phyloP scores from a whole-genome alignment of 371 early-diverging fungal genomes.

The Lichtheimia hyalospora region DNA sequence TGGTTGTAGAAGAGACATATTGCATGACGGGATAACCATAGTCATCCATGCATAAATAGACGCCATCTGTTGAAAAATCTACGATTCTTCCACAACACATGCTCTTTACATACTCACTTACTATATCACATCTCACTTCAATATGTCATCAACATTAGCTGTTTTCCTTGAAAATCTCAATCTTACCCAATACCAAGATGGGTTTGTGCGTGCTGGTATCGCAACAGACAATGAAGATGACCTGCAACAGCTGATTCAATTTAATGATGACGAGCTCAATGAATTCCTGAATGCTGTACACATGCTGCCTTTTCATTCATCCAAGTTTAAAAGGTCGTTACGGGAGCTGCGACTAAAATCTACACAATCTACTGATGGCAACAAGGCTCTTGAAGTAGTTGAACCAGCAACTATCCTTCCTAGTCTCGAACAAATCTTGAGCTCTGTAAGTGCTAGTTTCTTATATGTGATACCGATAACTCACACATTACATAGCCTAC shows the following conservation, averaged over 20 bases:
- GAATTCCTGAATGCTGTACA: conserved; percentile 43
- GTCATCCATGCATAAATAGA: no score
- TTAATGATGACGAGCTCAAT: conserved; percentile 50
- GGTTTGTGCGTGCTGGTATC: conserved; percentile 43
- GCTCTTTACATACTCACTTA: no score
- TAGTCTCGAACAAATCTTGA: neutral
- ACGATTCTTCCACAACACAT: no score
- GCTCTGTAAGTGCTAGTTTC: neutral
- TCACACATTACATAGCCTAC: neutral
- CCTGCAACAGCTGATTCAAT: conserved; percentile 41
- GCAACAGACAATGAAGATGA: conserved; percentile 44
- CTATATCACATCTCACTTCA: no score
- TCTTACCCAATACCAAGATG: conserved; percentile 46
- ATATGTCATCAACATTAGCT: neutral
- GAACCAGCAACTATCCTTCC: neutral
- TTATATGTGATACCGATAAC: neutral
- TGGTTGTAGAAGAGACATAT: no score
- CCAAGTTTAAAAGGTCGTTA: conserved; percentile 44
- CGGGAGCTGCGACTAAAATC: conserved; percentile 25
- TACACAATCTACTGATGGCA: neutral
- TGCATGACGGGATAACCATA: no score
- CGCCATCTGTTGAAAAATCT: no score
- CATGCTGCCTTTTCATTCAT: conserved; percentile 55
- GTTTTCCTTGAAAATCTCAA: conserved; percentile 16
- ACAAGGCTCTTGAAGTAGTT: neutral